Conservation (phyloP, 2,329 filamentous ascomycete species). For the Calonectria honghensis region DNA sequence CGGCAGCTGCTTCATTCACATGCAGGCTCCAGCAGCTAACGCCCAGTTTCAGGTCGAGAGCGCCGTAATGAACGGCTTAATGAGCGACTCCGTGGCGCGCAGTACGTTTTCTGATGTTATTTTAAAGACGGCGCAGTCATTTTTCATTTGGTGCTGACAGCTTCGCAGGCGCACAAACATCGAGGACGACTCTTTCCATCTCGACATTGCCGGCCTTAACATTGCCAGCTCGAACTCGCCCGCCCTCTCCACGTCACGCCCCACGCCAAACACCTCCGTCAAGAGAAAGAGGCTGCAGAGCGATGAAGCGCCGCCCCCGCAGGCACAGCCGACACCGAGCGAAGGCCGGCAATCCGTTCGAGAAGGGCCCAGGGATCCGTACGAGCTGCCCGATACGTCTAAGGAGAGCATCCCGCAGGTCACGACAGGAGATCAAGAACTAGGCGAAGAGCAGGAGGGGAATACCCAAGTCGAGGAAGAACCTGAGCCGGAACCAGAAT, state of each 20-base stretch:
- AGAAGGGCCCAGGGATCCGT: constrained; percentile 50
- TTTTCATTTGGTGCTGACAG: constrained; percentile 27
- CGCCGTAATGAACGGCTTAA: constrained; percentile 78
- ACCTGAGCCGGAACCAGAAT: constrained; percentile 21
- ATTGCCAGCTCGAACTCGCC: constrained; percentile 50
- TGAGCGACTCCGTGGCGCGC: constrained; percentile 78
- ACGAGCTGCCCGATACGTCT: constrained; percentile 57
- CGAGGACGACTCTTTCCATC: constrained; percentile 76
- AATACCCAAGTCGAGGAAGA: constrained; percentile 7
- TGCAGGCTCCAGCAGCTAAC: constrained; percentile 30
- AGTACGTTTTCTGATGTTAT: constrained; percentile 64
- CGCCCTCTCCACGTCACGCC: constrained; percentile 58
- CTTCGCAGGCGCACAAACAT: constrained; percentile 71
- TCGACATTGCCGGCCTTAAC: constrained; percentile 68
- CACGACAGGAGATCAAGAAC: constrained; percentile 35
- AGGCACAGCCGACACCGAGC: constrained; percentile 33
- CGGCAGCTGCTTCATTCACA: neutral
- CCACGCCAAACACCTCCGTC: constrained; percentile 69
- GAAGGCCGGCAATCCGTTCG: constrained; percentile 47
- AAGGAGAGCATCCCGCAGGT: constrained; percentile 53
- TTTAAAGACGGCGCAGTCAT: accelerated
- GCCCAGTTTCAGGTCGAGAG: constrained; percentile 59
- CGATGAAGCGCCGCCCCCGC: constrained; percentile 43
- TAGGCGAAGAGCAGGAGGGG: constrained; percentile 30
- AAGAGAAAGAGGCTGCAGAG: constrained; percentile 65